phyloP scores from a whole-genome alignment of 345 rosid species.

The Ceriops decandra region DNA sequence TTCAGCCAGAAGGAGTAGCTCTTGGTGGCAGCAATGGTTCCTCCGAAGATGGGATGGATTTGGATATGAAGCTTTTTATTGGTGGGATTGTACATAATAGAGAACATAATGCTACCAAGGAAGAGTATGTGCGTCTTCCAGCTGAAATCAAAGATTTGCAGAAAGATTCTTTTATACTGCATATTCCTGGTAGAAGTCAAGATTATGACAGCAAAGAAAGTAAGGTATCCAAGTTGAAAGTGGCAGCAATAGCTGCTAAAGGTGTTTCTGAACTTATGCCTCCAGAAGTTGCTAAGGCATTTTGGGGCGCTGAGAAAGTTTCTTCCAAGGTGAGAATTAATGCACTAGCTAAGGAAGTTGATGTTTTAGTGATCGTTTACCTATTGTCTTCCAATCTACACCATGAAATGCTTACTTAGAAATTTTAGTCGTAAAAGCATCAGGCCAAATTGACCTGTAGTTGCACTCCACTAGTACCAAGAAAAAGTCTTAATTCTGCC shows the following conservation, averaged over 20 bases:
- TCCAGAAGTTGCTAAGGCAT: slow-evolving; percentile 78
- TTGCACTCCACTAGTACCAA: too few species aligned
- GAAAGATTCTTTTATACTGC: slow-evolving; percentile 74
- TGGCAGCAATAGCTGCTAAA: slow-evolving; percentile 76
- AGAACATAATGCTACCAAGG: slow-evolving; percentile 59
- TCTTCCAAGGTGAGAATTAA: slow-evolving; percentile 68
- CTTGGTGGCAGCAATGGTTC: slow-evolving; percentile 35
- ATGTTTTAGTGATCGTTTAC: slow-evolving; percentile 5
- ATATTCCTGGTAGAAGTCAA: slow-evolving; percentile 51
- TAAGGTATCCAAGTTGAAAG: slow-evolving; percentile 51
- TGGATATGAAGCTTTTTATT: slow-evolving; percentile 69
- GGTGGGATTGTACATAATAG: slow-evolving; percentile 82
- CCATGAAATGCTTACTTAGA: too few species aligned
- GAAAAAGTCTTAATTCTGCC: background rate
- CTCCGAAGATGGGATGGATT: slow-evolving; percentile 50
- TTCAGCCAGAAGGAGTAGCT: slow-evolving; percentile 49
- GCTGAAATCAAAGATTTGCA: slow-evolving; percentile 62
- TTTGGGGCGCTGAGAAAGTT: slow-evolving; percentile 67
- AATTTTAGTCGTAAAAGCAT: too few species aligned
- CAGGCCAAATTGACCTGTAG: too few species aligned
- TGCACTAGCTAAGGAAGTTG: slow-evolving; percentile 9
- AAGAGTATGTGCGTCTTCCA: slow-evolving; percentile 66
- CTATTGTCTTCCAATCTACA: background rate
- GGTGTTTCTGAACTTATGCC: slow-evolving; percentile 92
- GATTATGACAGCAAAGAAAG: slow-evolving; percentile 43